Percentiles rank a stretch among this genome's conserved stretches.
Conservation (phyloP, 495 filamentous ascomycete genomes). For the Penicillium crystallinum region DNA sequence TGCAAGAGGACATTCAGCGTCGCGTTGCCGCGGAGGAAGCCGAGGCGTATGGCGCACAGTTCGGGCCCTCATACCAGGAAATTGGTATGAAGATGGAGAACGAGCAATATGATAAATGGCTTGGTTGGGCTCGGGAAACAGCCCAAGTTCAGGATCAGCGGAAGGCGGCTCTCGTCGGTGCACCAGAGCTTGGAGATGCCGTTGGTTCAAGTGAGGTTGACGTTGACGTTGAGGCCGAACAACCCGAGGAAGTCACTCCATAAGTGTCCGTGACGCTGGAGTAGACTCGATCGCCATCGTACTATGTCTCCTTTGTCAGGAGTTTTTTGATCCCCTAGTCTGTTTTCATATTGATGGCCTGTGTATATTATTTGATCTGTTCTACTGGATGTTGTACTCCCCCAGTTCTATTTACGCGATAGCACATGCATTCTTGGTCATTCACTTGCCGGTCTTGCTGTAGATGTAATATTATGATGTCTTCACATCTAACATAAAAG, state of each 20-base stretch:
- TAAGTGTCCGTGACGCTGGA: background rate
- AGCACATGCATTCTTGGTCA: constrained; percentile 5
- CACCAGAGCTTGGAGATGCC: constrained; percentile 20
- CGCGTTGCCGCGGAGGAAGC: constrained; percentile 88
- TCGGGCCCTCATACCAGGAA: constrained; percentile 67
- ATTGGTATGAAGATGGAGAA: constrained; percentile 82
- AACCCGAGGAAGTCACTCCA: background rate
- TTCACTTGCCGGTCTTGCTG: background rate
- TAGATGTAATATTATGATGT: background rate
- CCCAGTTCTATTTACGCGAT: constrained; percentile 14
- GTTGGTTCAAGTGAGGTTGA: background rate
- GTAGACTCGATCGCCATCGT: background rate
- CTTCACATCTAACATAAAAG: too few relatives aligned
- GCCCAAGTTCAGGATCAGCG: constrained; percentile 32
- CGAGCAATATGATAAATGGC: constrained; percentile 71
- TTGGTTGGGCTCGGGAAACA: constrained; percentile 64
- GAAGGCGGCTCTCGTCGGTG: constrained; percentile 26
- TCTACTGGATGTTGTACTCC: constrained; percentile 24
- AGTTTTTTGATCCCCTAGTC: constrained; percentile 4
- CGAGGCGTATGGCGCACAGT: constrained; percentile 74
- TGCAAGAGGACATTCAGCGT: constrained; percentile 76
- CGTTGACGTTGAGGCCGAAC: background rate
- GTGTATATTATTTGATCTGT: constrained; percentile 34
- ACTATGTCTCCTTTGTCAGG: background rate
- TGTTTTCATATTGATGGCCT: constrained; percentile 13